phyloP scores from a whole-genome alignment of 78 protist genomes.

The Anaeramoeba ignava region DNA sequence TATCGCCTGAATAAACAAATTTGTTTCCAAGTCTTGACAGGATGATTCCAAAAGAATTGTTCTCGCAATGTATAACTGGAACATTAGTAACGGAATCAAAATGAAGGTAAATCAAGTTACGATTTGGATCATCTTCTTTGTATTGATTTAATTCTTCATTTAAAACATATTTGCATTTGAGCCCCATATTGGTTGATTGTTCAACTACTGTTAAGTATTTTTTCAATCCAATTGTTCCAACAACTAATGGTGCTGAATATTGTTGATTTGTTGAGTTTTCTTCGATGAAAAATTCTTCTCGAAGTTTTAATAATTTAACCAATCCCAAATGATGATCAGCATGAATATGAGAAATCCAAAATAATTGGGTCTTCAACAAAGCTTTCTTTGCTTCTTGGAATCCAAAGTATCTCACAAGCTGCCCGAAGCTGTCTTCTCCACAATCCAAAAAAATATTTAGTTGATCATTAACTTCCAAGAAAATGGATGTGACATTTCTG shows the following conservation, averaged over 20 bases:
- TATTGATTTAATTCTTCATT: no score
- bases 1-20: constrained; percentile 71
- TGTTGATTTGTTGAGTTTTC: no score
- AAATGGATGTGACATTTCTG: constrained; percentile 57
- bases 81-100: background rate
- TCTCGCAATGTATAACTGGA: constrained; percentile 49
- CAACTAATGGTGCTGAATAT: no score
- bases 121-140: no score
- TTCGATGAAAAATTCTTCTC: no score
- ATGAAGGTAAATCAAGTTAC: background rate
- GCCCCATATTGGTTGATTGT: no score
- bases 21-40: constrained; percentile 1
- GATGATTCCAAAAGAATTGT: constrained; percentile 40
- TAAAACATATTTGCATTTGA: no score
- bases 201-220: no score
- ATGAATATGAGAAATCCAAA: constrained; percentile 87
- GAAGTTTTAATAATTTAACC: constrained; percentile 1
- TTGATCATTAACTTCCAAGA: background rate
- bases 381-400: background rate
- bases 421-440: constrained; percentile 85
- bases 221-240: no score
- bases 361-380: background rate
- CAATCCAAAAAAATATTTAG: constrained; percentile 55
- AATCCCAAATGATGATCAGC: constrained; percentile 95
- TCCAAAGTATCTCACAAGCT: constrained; percentile 57